phyloP scores from a whole-genome alignment of 108 stramenopile species.

The Pseudonitzschia delicatissima region DNA sequence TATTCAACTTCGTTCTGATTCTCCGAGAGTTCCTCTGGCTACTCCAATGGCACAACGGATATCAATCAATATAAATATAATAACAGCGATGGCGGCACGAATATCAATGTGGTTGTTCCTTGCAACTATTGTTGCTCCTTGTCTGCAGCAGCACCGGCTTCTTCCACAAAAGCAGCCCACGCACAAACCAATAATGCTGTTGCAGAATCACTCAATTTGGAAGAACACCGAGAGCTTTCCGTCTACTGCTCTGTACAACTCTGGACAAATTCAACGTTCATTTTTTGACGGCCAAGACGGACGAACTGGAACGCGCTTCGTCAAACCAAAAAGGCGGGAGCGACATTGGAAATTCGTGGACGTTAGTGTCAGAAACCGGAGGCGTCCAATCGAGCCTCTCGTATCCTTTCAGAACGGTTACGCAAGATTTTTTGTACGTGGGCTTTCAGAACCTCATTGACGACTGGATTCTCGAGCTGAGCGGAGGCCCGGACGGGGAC shows the following conservation, averaged over 20 bases:
- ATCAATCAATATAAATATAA: too few relatives aligned
- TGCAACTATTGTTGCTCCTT: too few relatives aligned
- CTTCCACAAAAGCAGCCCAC: too few relatives aligned
- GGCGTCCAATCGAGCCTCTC: constrained; percentile 8
- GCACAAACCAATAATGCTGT: too few relatives aligned
- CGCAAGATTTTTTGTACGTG: constrained; percentile 22
- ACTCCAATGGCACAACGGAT: too few relatives aligned
- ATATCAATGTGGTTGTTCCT: too few relatives aligned
- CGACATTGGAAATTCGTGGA: not conserved
- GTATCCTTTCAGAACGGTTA: constrained; percentile 17
- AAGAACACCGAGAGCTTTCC: not conserved
- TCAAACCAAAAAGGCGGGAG: too few relatives aligned
- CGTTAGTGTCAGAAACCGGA: constrained; percentile 17
- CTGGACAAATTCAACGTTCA: constrained; percentile 8
- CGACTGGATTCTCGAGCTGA: not conserved
- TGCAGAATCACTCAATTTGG: too few relatives aligned
- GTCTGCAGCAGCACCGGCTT: too few relatives aligned
- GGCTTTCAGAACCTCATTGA: constrained; percentile 6
- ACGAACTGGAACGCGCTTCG: constrained; percentile 1
- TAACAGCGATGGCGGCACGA: too few relatives aligned
- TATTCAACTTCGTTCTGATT: too few relatives aligned
- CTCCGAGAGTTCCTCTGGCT: too few relatives aligned
- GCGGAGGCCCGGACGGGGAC: not conserved
- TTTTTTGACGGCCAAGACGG: constrained; percentile 13
- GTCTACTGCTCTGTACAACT: constrained; percentile 20